phyloP scores from a whole-genome alignment of 257 asterid species.

The Salvia miltiorrhiza region DNA sequence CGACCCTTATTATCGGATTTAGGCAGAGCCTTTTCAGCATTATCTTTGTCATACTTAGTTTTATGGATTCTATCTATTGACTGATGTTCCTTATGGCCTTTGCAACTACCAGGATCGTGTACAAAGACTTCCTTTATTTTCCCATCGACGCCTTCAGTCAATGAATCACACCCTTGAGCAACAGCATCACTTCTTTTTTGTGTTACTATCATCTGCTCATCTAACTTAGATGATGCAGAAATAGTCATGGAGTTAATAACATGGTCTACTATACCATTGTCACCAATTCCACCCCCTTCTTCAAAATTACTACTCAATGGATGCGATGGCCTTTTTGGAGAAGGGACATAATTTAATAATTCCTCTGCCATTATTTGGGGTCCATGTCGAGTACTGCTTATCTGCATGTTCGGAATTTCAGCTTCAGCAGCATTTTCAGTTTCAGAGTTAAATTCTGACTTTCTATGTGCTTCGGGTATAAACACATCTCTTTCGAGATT shows the following conservation, averaged over 20 bases:
- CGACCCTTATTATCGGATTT: conserved; percentile 8
- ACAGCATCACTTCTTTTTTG: conserved; percentile 26
- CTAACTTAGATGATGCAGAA: conserved; percentile 26
- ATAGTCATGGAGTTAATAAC: conserved; percentile 15
- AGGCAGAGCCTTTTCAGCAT: conserved; percentile 15
- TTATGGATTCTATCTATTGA: conserved; percentile 16
- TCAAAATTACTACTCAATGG: conserved; percentile 20
- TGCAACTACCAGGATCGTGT: conserved; percentile 28
- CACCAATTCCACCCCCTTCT: conserved; percentile 23
- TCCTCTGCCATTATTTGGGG: conserved; percentile 19
- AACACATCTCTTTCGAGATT: conserved; percentile 20
- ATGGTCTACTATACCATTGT: conserved; percentile 23
- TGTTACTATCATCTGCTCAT: conserved; percentile 27
- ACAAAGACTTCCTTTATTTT: conserved; percentile 23
- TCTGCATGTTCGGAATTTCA: conserved; percentile 7
- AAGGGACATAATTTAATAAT: conserved; percentile 22
- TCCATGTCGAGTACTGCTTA: conserved; percentile 14
- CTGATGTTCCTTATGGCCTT: conserved; percentile 25
- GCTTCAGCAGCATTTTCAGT: conserved; percentile 12
- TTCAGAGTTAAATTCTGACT: conserved; percentile 21
- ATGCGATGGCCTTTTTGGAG: conserved; percentile 25
- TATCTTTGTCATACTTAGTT: conserved; percentile 20
- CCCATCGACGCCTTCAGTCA: conserved; percentile 25
- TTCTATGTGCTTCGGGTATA: conserved; percentile 20
- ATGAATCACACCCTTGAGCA: conserved; percentile 27